Percentiles rank a stretch among this genome's conserved stretches.
These are phyloP conservation scores for Mycena alexandri DNA, from an alignment of 768 basidiomycete genomes.

Conservation along the genomic window DNA sequence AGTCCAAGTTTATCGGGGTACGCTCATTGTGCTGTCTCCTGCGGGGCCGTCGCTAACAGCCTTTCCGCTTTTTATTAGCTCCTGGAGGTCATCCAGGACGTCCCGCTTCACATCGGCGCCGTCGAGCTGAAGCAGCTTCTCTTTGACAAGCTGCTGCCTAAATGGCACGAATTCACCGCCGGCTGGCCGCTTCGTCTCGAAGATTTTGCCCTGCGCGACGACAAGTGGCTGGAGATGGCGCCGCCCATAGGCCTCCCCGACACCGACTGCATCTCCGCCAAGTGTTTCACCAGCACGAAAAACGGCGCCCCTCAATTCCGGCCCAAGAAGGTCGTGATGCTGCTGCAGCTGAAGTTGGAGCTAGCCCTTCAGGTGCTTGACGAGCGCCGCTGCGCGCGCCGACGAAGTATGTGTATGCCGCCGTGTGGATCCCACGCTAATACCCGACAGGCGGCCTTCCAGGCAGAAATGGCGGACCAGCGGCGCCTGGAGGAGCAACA, in stretches of 20 bases:
- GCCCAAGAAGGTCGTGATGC: not conserved
- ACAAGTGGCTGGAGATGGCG: constrained; percentile 9
- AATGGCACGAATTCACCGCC: constrained; percentile 33
- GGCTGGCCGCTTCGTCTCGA: not conserved
- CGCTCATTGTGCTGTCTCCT: too few relatives aligned
- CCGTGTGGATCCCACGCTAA: too few relatives aligned
- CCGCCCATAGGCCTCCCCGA: constrained; percentile 22
- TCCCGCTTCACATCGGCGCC: constrained; percentile 43
- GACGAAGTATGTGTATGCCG: too few relatives aligned
- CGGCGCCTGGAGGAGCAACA: too few relatives aligned
- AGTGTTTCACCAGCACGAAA: too few relatives aligned
- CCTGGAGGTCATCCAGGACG: constrained; percentile 39
- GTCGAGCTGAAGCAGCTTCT: constrained; percentile 34
- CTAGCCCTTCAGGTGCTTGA: too few relatives aligned
- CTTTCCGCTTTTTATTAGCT: constrained; percentile 26
- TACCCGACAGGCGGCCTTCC: too few relatives aligned
- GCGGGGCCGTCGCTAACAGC: too few relatives aligned
- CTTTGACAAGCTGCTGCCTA: constrained; percentile 34
- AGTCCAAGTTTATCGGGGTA: not conserved
- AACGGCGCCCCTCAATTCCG: constrained; percentile 21
- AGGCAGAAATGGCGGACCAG: too few relatives aligned
- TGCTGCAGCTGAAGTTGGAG: not conserved
- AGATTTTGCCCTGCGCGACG: constrained; percentile 11
- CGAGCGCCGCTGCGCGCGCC: too few relatives aligned
- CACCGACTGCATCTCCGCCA: constrained; percentile 34